phyloP scores from a whole-genome alignment of 176 grass and related monocot species.

The Poa annua region DNA sequence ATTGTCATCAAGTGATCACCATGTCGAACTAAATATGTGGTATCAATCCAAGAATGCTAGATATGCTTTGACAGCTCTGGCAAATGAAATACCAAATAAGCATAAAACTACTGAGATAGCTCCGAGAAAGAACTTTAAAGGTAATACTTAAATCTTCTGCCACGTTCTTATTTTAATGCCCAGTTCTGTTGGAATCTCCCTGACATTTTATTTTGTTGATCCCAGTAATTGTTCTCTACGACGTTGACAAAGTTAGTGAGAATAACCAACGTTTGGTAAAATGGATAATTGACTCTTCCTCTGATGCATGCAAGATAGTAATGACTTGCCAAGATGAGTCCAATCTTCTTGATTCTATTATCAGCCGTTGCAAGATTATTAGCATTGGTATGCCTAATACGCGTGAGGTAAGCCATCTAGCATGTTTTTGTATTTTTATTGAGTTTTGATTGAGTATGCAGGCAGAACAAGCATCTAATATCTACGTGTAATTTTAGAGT shows the following conservation, averaged over 20 bases:
- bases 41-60: slow-evolving; percentile 60
- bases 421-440: not conserved
- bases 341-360: slow-evolving; percentile 64
- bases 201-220: slow-evolving; percentile 41
- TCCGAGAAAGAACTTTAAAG: slow-evolving; percentile 60
- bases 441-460: not conserved
- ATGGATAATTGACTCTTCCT: slow-evolving; percentile 79
- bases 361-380: slow-evolving; percentile 64
- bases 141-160: slow-evolving; percentile 37
- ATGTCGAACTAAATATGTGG: slow-evolving; percentile 66
- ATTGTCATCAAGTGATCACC: slow-evolving; percentile 64
- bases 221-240: slow-evolving; percentile 71
- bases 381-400: slow-evolving; percentile 48
- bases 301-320: slow-evolving; percentile 70
- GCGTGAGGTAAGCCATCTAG: slow-evolving; percentile 50
- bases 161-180: not conserved
- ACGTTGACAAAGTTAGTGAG: slow-evolving; percentile 65
- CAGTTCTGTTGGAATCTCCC: slow-evolving; percentile 27
- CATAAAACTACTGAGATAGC: slow-evolving; percentile 43
- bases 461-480: slow-evolving; percentile 11
- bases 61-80: slow-evolving; percentile 68
- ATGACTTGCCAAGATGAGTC: slow-evolving; percentile 71
- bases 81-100: slow-evolving; percentile 60
- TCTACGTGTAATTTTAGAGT: not conserved
- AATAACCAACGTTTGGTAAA: slow-evolving; percentile 70